Percentiles rank a stretch among this genome's conserved stretches.
These are phyloP conservation scores for Penicillium pancosmium DNA, from an alignment of 495 filamentous ascomycete genomes.

Conservation along the genomic window DNA sequence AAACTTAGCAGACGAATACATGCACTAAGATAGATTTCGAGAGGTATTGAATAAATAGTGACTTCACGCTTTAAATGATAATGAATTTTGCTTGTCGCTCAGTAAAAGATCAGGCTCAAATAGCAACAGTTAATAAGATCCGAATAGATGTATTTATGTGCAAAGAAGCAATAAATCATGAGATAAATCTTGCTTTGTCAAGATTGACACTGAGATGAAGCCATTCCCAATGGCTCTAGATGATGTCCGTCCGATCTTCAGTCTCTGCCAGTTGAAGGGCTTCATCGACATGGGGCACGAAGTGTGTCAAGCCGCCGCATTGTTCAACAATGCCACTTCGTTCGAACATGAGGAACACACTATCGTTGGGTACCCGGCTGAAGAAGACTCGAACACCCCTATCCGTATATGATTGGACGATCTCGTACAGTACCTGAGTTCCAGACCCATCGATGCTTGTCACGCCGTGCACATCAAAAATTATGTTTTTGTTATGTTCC, in stretches of 20 bases:
- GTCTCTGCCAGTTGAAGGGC: constrained; percentile 78
- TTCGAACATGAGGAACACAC: constrained; percentile 73
- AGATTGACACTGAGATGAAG: background rate
- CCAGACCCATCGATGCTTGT: constrained; percentile 91
- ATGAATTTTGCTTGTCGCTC: constrained; percentile 8
- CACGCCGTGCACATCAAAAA: constrained; percentile 96
- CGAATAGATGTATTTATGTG: background rate
- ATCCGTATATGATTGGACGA: constrained; percentile 74
- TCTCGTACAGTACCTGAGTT: constrained; percentile 87
- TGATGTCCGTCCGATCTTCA: constrained; percentile 43
- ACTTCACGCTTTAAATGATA: constrained; percentile 5
- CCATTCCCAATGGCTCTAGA: constrained; percentile 9
- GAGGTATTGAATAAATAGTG: background rate
- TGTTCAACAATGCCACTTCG: constrained; percentile 81
- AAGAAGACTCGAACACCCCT: constrained; percentile 85
- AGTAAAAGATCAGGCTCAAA: constrained; percentile 5
- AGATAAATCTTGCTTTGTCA: constrained; percentile 7
- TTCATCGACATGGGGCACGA: constrained; percentile 81
- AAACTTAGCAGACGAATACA: background rate
- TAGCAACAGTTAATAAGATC: constrained; percentile 1
- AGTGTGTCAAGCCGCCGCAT: constrained; percentile 73
- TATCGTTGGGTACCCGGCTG: constrained; percentile 69
- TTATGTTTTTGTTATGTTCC: constrained; percentile 82
- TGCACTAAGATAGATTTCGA: background rate
- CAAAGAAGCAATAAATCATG: background rate